Evolutionary conservation across 1,139 yeast genomes (phyloP).

Genomic region (Suhomyces taliae): DNA sequence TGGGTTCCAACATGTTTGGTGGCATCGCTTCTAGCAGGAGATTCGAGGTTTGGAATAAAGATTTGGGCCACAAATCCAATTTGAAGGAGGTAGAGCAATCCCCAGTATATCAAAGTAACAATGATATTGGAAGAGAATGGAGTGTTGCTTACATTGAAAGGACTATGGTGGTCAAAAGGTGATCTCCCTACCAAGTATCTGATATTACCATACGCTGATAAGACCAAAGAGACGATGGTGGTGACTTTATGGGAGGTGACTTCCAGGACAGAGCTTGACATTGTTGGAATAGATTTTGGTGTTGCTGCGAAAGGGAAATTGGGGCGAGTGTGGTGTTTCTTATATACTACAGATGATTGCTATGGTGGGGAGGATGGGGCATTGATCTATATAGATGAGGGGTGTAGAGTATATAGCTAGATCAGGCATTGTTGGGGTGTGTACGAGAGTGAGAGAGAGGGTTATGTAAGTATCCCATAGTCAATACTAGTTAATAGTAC

Average conservation of each 20-base stretch:
- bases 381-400: not conserved
- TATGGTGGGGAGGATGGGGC: not conserved
- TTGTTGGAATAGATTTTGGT: conserved; percentile 2
- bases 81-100: conserved; percentile 52
- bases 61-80: conserved; percentile 51
- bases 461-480: too few species aligned
- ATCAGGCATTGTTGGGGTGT: too few species aligned
- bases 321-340: not conserved
- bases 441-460: too few species aligned
- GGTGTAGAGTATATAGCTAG: not conserved
- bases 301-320: not conserved
- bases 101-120: conserved; percentile 60
- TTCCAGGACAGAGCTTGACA: not conserved
- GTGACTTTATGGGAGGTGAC: conserved; percentile 41
- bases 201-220: conserved; percentile 56
- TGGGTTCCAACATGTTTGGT: conserved; percentile 54
- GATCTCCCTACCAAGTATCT: conserved; percentile 55
- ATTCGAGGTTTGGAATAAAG: conserved; percentile 45
- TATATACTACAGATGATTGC: conserved; percentile 3
- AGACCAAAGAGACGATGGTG: conserved; percentile 48
- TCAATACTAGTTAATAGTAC: too few species aligned
- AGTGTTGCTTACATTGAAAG: conserved; percentile 49
- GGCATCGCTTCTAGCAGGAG: conserved; percentile 25
- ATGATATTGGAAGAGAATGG: conserved; percentile 67
- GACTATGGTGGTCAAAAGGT: conserved; percentile 43